phyloP scores from a whole-genome alignment of 2,329 filamentous ascomycete species.

The Ophiostoma ulmi region DNA sequence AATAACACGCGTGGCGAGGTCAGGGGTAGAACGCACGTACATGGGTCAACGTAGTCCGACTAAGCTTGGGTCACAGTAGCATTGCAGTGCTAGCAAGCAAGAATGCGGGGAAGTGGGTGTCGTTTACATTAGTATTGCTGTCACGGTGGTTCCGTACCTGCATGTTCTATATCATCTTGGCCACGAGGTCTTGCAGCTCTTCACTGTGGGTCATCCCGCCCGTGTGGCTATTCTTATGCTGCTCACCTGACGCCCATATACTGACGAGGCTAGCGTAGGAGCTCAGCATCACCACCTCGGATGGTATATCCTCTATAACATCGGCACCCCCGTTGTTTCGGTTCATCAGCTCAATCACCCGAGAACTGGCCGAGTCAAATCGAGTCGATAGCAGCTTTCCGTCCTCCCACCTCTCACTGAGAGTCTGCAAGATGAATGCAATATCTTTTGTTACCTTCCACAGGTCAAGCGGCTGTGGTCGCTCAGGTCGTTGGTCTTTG shows the following conservation, averaged over 20 bases:
- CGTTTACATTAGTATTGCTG: not conserved
- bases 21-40: not conserved
- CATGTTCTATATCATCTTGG: conserved; percentile 19
- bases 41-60: not conserved
- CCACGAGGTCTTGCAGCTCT: conserved; percentile 21
- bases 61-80: too few relatives aligned
- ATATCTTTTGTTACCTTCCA: conserved; percentile 30
- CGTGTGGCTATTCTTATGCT: not conserved
- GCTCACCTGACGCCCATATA: conserved; percentile 24
- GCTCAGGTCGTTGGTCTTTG: not conserved
- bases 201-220: conserved; percentile 9
- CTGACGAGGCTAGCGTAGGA: conserved; percentile 29
- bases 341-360: conserved; percentile 25
- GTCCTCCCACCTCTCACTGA: conserved; percentile 30
- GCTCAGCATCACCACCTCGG: conserved; percentile 27
- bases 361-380: conserved; percentile 27
- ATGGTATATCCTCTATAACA: conserved; percentile 9
- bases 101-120: not conserved
- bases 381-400: conserved; percentile 27
- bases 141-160: not conserved
- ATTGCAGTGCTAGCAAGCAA: not conserved
- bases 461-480: conserved; percentile 22
- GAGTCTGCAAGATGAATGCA: conserved; percentile 28
- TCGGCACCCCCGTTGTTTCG: not conserved
- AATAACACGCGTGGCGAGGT: not conserved